Evolutionary conservation across 371 early-diverging fungal genomes (phyloP).

Genomic region (Mortierella sp.): DNA sequence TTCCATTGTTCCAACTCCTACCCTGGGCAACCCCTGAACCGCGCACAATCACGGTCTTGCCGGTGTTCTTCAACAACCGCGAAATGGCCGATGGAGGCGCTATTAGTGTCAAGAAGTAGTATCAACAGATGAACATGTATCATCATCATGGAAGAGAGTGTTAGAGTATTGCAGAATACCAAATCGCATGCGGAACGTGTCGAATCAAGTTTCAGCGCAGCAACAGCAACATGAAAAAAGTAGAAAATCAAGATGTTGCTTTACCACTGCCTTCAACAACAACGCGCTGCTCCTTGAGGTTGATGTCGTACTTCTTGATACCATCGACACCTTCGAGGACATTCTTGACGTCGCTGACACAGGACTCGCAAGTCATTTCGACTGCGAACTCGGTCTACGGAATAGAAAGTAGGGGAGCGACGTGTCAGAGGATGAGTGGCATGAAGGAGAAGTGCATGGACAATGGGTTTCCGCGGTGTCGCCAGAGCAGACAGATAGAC

Average conservation of each 20-base stretch:
- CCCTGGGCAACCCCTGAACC: constrained; percentile 81
- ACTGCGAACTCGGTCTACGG: constrained; percentile 85
- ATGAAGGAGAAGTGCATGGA: neutral
- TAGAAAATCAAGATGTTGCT: neutral
- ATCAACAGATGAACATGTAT: neutral
- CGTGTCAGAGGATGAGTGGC: too few species aligned
- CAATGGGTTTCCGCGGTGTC: neutral
- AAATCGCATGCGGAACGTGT: neutral
- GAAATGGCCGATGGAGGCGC: constrained; percentile 78
- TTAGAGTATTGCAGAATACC: constrained; percentile 9
- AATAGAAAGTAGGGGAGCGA: neutral
- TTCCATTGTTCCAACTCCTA: constrained; percentile 18
- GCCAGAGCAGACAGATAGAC: neutral
- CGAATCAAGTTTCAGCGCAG: constrained; percentile 16
- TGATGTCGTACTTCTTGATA: constrained; percentile 68
- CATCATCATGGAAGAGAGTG: neutral
- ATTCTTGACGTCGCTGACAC: constrained; percentile 75
- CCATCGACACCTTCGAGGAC: constrained; percentile 68
- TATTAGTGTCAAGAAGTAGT: constrained; percentile 22
- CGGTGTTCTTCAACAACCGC: constrained; percentile 72
- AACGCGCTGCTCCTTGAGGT: constrained; percentile 71
- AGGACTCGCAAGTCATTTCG: constrained; percentile 85
- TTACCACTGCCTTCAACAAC: constrained; percentile 75
- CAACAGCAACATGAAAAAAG: neutral
- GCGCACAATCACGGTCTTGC: constrained; percentile 81